Percentiles rank a stretch among this genome's conserved stretches.
Conservation (phyloP, 306 rosid species). For the Cucumis sativus region DNA sequence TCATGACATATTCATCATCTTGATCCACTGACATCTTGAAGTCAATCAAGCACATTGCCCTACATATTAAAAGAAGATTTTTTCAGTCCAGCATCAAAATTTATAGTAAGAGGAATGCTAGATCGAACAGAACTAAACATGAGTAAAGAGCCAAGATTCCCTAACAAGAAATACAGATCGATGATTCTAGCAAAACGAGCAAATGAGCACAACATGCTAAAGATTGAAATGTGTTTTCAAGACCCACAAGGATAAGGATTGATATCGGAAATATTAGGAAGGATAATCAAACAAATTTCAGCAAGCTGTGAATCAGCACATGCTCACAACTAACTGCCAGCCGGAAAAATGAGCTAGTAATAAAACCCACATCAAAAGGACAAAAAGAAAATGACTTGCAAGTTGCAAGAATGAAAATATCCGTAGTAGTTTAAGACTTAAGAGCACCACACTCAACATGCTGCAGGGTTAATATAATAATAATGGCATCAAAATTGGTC, state of each 20-base stretch:
- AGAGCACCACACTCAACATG: background rate
- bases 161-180: background rate
- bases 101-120: background rate
- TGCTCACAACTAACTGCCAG: too few relatives aligned
- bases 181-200: background rate
- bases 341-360: too few relatives aligned
- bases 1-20: constrained; percentile 37
- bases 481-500: background rate
- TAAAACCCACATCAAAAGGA: too few relatives aligned
- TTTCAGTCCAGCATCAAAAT: constrained; percentile 14
- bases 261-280: background rate
- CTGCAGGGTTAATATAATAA: background rate
- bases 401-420: background rate
- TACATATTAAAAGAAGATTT: constrained; percentile 18
- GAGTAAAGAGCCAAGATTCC: background rate
- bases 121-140: background rate
- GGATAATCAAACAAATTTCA: background rate
- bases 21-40: constrained; percentile 66
- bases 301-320: background rate
- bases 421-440: background rate
- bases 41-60: constrained; percentile 96
- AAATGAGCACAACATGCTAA: background rate
- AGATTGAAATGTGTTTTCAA: background rate
- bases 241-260: background rate
- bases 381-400: background rate